Evolutionary conservation across 768 basidiomycete species (phyloP).

Genomic region (Pisolithus albus): DNA sequence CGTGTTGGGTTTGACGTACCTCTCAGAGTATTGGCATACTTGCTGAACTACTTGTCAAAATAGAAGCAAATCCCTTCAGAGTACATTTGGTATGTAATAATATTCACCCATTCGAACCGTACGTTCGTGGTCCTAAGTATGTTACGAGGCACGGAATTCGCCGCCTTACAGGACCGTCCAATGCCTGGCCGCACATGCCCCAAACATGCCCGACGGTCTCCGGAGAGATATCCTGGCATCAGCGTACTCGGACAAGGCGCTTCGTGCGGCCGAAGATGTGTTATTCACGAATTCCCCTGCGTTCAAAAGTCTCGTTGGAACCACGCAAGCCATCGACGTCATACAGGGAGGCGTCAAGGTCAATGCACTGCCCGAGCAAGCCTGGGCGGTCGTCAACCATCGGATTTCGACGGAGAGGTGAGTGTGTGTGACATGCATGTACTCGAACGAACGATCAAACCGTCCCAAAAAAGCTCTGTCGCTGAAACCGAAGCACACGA

Average conservation of each 20-base stretch:
- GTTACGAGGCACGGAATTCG: constrained; percentile 43
- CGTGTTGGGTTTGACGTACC: too few relatives aligned
- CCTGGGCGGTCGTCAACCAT: constrained; percentile 65
- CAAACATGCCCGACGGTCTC: constrained; percentile 42
- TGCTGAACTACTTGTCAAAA: constrained; percentile 56
- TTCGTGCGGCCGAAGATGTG: constrained; percentile 2
- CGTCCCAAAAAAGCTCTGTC: constrained; percentile 27
- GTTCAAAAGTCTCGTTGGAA: constrained; percentile 46
- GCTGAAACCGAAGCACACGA: constrained; percentile 41
- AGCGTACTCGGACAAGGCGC: constrained; percentile 10
- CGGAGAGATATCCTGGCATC: constrained; percentile 44
- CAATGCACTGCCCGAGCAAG: constrained; percentile 75
- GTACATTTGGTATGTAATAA: constrained; percentile 42
- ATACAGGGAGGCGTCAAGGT: constrained; percentile 60
- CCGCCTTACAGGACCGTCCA: constrained; percentile 55
- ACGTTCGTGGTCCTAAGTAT: background rate
- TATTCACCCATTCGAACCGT: constrained; percentile 2
- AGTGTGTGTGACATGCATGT: constrained; percentile 2
- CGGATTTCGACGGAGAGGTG: constrained; percentile 59
- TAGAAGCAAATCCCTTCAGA: constrained; percentile 59
- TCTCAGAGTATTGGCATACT: constrained; percentile 75
- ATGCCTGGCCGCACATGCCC: constrained; percentile 60
- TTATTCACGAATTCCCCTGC: background rate
- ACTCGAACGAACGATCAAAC: background rate
- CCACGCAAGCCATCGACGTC: constrained; percentile 75